Evolutionary conservation across 2,329 filamentous ascomycete genomes (phyloP).

Genomic region (Huntiella abstrusa): DNA sequence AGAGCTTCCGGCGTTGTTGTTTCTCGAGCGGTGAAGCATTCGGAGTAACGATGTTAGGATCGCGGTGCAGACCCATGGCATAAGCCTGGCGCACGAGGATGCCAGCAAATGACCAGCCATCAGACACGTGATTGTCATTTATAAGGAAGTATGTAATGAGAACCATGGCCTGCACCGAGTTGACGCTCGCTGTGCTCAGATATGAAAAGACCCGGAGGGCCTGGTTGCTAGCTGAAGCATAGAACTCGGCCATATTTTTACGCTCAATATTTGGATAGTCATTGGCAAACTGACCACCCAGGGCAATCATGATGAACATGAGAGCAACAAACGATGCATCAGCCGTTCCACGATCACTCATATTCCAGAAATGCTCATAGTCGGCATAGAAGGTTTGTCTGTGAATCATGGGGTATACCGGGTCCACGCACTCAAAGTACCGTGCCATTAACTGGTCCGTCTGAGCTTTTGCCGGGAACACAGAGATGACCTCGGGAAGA

Average conservation of each 20-base stretch:
- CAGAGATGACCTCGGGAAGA: slow-evolving; percentile 53
- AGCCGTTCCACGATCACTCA: slow-evolving; percentile 37
- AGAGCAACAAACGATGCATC: slow-evolving; percentile 55
- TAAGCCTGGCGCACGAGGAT: slow-evolving; percentile 62
- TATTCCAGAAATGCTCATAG: slow-evolving; percentile 60
- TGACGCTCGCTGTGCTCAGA: slow-evolving; percentile 52
- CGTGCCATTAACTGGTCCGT: slow-evolving; percentile 48
- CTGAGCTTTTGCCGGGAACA: slow-evolving; percentile 57
- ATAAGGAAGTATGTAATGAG: slow-evolving; percentile 66
- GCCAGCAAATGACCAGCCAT: slow-evolving; percentile 67
- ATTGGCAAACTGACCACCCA: slow-evolving; percentile 61
- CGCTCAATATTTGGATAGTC: slow-evolving; percentile 38
- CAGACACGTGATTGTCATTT: slow-evolving; percentile 69
- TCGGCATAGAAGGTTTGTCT: slow-evolving; percentile 57
- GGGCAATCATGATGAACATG: slow-evolving; percentile 57
- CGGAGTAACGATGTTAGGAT: slow-evolving; percentile 55
- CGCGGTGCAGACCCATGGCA: slow-evolving; percentile 62
- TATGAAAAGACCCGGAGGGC: slow-evolving; percentile 58
- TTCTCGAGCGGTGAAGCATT: slow-evolving; percentile 52
- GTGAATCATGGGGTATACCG: slow-evolving; percentile 66
- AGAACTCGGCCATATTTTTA: slow-evolving; percentile 63
- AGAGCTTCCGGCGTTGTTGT: slow-evolving; percentile 59
- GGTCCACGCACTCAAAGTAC: slow-evolving; percentile 56
- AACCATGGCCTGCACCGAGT: slow-evolving; percentile 63
- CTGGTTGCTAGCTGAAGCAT: slow-evolving; percentile 63